Base-by-base conservation (phyloP, 768 basidiomycete species). In the Leucocoprinus birnbaumii region DNA sequence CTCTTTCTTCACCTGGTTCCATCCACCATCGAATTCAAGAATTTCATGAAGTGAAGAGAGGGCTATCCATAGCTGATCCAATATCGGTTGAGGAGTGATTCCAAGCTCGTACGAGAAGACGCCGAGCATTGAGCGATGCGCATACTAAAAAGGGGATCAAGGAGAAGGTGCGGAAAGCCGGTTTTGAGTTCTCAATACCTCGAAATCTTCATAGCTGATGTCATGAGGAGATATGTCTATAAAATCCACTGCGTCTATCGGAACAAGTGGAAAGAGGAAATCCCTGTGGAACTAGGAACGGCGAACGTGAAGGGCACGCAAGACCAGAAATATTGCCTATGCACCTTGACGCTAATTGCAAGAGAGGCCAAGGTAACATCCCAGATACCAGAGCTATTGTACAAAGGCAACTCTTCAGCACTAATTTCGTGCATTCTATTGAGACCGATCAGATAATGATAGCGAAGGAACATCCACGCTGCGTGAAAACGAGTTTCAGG, bases 401-500 rank as follows among this genome's bases (percentile, higher is more conserved):
- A 56, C 48, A 21, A 58, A 42, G 14, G 37, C 43, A 27, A 41
- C 47, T 27, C 57, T 42, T 41, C 34, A 19, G 22, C 11, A 13
- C 25, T 22, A 22, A 44, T 43, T 22, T 31, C 37, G 5, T 52
- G 27, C 18, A 46, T 26, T 24, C 50, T 24, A 8, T 35, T 48
- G 13, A 43, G 26, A 5, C 57, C 55, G 10, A 58, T 42, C 22
- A 75, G 62, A 26, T 73, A 69, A 59, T 84, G 80, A 56, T 83
- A 87, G 18, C 83, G 75, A 21, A 76, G 66, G 58, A 87, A 84
- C 58, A 87, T 65, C 62, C 82, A 78, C 0, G 72, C 80, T 0
- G 86, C 86, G 53, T 87, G 85, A 59, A 86, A 87, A 3, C 84
- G 76, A 14, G 86, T 86, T 56, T 86, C 78, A 0, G 73, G 74